Evolutionary conservation across 192 early-diverging fungal species (phyloP).

Genomic region (Gaertneriomyces sp.): DNA sequence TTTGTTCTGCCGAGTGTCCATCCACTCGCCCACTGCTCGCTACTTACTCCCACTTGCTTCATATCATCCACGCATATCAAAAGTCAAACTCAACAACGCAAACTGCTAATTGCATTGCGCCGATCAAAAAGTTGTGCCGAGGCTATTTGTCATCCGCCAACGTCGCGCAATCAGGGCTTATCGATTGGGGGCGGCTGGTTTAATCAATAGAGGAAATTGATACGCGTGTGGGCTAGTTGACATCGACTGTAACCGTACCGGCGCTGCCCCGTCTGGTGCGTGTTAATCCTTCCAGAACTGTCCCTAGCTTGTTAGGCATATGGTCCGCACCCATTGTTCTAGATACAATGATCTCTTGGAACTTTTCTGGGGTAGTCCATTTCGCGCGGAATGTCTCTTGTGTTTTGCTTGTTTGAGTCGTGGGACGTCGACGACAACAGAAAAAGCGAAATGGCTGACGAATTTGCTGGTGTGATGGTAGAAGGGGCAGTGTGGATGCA

Average conservation of each 20-base stretch:
- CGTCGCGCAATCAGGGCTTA: no score
- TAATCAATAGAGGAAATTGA: no score
- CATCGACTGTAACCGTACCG: background rate
- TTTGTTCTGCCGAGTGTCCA: no score
- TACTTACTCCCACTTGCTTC: no score
- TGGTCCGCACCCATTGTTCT: constrained; percentile 44
- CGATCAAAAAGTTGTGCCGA: no score
- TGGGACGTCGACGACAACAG: background rate
- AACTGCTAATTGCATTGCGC: no score
- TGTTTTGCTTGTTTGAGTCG: background rate
- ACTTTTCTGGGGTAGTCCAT: constrained; percentile 33
- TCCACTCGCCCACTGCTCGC: no score
- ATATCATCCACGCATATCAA: no score
- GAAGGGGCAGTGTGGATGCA: background rate
- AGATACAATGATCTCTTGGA: constrained; percentile 44
- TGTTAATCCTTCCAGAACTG: constrained; percentile 22
- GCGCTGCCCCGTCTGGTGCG: background rate
- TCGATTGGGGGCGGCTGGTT: no score
- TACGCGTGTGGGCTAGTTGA: no score
- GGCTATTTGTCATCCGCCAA: no score
- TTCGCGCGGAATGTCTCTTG: constrained; percentile 28
- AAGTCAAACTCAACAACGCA: no score
- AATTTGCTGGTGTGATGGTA: background rate
- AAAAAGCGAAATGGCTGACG: background rate
- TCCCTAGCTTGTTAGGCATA: constrained; percentile 38